Base-by-base conservation (phyloP, 208 protist species). In the Trypanosomatidae sp. region DNA sequence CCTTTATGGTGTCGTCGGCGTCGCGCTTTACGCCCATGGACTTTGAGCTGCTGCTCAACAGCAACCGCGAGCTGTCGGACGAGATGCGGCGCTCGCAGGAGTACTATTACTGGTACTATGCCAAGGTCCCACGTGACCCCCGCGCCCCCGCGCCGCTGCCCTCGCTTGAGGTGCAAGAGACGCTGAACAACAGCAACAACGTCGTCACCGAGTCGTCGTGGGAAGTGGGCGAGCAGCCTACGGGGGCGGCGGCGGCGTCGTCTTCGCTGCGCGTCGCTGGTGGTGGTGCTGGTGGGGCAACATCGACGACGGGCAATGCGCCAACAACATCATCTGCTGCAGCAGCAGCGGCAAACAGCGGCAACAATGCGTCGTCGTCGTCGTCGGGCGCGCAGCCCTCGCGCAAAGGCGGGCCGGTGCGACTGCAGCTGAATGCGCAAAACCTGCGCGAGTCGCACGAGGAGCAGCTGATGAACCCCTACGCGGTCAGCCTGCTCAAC, bases 71-170 rank as follows among this genome's bases (percentile, higher is more conserved):
- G 48, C 72, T 70, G 13, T 76, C 81, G 13, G 67, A 79, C 25
- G 76, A 91, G 41, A 87, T 91, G 76, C 76, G 81, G 15, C 75
- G 81, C 41, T 82, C 72, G 10, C 52, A 65, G 28, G 81, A 82
- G 58, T 91, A 91, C 55, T 71, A 74, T 52, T 81, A 87, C 57
- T 91, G 81, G 81, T 91, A 84, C 50, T 53, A 84, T 57, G 77
- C 56, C 55, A 83, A 86, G 42, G 37, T 69, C 33, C 61, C 70
- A 15, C 66, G 64, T 13, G 81, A 91, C 43, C 68, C 56, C 5
- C 81, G 76, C 20, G 61, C 77, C 19, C 76, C 73, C 19, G 61
- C 73, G 20, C 81, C 81, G 38, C 62, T 91, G 24, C 71, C 72
- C 13, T 78, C 77, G 22, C 22, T 73, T n/a, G 61, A 69, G 28